Evolutionary conservation across 306 rosid species (phyloP), one percentile per base, ranked within the genome.

Genomic region (Lathyrus tuberosus): DNA sequence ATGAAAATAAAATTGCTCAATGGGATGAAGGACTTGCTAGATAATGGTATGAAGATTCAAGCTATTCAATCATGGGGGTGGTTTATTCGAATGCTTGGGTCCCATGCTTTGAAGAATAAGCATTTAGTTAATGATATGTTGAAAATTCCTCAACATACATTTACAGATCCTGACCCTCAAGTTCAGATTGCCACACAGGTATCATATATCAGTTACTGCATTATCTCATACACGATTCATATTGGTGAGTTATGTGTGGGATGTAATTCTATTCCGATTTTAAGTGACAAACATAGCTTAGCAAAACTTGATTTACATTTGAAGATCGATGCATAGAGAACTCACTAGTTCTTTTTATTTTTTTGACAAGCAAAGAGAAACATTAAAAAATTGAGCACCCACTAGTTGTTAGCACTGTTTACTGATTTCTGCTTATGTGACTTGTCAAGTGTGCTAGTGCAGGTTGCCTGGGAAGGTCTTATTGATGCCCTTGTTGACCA

Each of bases 391-490:
- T 28, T 5, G 12, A 57, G 63, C 41, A 54, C 54, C 54, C 42
- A 38, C 44, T 63, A 35, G 41, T 52, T 57, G 24, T 59, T 56
- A 18, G 16, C 16, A 42, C 56, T 28, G 4, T 58, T 69, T 46
- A 30, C 37, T 13, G n/a, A 24, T 62, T 65, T 5, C 24, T 62
- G 48, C 51, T 17, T 31, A 16, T 57, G 63, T 17, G 62, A 61
- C 70, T 9, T 46, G 24, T 22, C 51, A 33, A 16, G 13, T 35
- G 46, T 47, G 47, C 4, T 79, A 41, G 43, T 76, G 40, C 83
- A 89, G 98, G 92, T 86, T 77, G 89, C 96, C 33, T 92, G 98
- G 96, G 89, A 88, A 85, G 91, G 96, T 68, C 87, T 90, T 73
- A 79, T 86, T 18, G 91, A 92, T 73, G 91, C 98, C 26, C 93